Conservation (phyloP, 192 early-diverging fungal genomes). For the Linnemannia schmuckeri region DNA sequence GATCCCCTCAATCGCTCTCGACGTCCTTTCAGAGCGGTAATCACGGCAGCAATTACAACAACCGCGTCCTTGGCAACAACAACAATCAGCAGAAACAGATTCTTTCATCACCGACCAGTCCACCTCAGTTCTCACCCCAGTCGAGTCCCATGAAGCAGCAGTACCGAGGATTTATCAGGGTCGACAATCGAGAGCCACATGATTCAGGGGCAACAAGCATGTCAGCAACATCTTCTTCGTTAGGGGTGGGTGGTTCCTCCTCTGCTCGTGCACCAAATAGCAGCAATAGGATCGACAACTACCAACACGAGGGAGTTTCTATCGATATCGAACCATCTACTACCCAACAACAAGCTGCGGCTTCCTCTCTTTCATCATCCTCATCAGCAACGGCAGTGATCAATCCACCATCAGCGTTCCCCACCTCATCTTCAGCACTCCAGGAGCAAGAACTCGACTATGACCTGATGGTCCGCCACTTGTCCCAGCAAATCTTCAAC, state of each 20-base stretch:
- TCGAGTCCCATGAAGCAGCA: conserved; percentile 15
- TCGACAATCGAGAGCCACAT: conserved; percentile 21
- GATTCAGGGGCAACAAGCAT: conserved; percentile 23
- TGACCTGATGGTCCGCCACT: conserved; percentile 47
- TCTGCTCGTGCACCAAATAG: background rate
- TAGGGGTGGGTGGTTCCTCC: background rate
- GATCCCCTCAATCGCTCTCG: conserved; percentile 20
- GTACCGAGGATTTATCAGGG: conserved; percentile 23
- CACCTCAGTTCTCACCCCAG: conserved; percentile 18
- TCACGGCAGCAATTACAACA: background rate
- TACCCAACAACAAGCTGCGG: background rate
- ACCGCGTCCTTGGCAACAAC: conserved; percentile 19
- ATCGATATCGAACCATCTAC: background rate
- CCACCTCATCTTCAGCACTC: background rate
- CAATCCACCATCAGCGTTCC: background rate
- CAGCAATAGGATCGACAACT: background rate
- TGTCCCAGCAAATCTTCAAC: conserved; percentile 54
- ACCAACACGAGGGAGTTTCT: background rate
- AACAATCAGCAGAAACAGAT: conserved; percentile 23
- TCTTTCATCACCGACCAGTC: conserved; percentile 30
- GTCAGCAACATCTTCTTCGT: background rate
- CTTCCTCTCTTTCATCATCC: background rate
- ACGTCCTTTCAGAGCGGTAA: background rate
- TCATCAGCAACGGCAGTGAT: background rate
- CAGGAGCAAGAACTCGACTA: conserved; percentile 52